Percentiles rank a stretch among this genome's conserved stretches.
Conservation (phyloP, 31 red algal genomes). For the Porphyra umbilicalis region DNA sequence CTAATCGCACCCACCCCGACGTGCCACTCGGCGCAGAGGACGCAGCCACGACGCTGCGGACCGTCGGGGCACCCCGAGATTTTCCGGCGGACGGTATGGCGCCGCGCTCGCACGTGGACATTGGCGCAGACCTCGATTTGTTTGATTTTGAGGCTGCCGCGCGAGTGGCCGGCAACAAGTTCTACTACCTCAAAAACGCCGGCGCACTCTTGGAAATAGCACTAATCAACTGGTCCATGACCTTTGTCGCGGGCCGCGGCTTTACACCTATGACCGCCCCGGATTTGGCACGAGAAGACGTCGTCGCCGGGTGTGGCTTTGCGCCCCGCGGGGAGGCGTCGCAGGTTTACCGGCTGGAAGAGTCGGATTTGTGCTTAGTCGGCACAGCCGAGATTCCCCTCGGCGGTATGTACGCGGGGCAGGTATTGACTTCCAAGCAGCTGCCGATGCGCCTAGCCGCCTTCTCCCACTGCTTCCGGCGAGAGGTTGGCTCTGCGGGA, state of each 20-base stretch:
- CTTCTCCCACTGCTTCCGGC: slow-evolving; percentile 88
- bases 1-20: slow-evolving; percentile 85
- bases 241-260: slow-evolving; percentile 21
- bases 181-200: slow-evolving; percentile 79
- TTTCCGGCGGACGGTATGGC: slow-evolving; percentile 36
- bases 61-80: slow-evolving; percentile 21
- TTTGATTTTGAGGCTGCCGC: slow-evolving; percentile 92
- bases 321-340: slow-evolving; percentile 65
- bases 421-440: slow-evolving; percentile 60
- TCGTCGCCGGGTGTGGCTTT: slow-evolving; percentile 75
- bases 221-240: slow-evolving; percentile 89
- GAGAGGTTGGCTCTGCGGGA: slow-evolving; percentile 92
- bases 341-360: slow-evolving; percentile 81
- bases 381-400: slow-evolving; percentile 95
- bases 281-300: slow-evolving; percentile 62
- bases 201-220: slow-evolving; percentile 88
- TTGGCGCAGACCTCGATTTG: slow-evolving; percentile 59
- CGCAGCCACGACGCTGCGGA: slow-evolving; percentile 32
- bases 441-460: slow-evolving; percentile 88
- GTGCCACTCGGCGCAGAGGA: slow-evolving; percentile 77
- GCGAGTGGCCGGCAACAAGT: slow-evolving; percentile 69
- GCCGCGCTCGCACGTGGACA: slow-evolving; percentile 52
- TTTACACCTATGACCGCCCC: slow-evolving; percentile 82
- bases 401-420: slow-evolving; percentile 54
- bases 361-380: slow-evolving; percentile 74